Base-by-base conservation (phyloP, 768 basidiomycete species). In the Lentinula guzmanii region DNA sequence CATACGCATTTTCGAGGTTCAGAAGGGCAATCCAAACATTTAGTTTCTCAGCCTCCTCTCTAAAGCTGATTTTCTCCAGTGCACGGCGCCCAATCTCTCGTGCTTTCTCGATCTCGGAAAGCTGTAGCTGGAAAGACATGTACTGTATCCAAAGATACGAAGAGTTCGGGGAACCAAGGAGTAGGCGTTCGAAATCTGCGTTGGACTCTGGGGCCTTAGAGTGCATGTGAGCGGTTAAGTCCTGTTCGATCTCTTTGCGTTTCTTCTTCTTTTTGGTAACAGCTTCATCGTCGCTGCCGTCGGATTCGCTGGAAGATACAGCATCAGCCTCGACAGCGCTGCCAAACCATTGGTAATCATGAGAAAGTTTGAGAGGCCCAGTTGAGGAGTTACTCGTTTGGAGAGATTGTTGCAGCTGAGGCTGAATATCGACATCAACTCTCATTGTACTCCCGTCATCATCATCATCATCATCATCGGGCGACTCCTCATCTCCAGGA, bases 81-180 rank as follows among this genome's bases (percentile, higher is more conserved):
- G 95, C 96, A 24, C 92, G 86, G 58, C 85, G 82, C 52, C 87
- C 95, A 56, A 95, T 87, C 70, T 90, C 87, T 48, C 94, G 84
- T 13, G 96, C 97, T 73, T 95, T 97, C 68, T 95, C 95, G 60
- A 97, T 78, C 74, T 99, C 96, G 34, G 95, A 93, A n/a, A 99
- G 83, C 66, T 94, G 94, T 10, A 98, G 79, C 68, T 95, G 93
- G 84, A 98, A 96, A 8, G 97, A 96, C 94, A 99, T 98, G 73
- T 95, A 99, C 72, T 98, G 95, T 62, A 99, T 88, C 97, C 97
- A 99, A 37, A 98, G 82, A 75, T 90, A 97, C 0, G 97, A 98
- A 6, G 95, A 98, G 70, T 97, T 94, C 1, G 97, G 96, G 0
- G 96, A 95, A 33, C 93, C 92, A 42, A 98, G 81, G 51, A 99